Percentiles rank a stretch among this genome's conserved stretches.
phyloP scores from a whole-genome alignment of 2,329 filamentous ascomycete species.

The Colletotrichum orbiculare region DNA sequence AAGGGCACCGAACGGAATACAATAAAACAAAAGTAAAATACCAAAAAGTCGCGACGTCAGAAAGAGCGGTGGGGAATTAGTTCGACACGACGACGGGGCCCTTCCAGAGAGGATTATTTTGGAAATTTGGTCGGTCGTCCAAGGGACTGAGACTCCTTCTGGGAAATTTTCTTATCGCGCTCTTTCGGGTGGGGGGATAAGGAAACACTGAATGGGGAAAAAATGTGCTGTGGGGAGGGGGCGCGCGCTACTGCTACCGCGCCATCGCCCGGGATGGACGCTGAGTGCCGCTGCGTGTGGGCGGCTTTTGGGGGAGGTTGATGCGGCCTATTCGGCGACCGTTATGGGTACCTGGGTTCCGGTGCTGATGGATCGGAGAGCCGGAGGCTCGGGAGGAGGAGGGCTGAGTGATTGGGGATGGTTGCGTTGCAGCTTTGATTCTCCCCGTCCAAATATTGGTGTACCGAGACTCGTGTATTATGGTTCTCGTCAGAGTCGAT shows the following conservation, averaged over 20 bases:
- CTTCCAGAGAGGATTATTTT: background rate
- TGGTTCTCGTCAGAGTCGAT: background rate
- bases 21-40: background rate
- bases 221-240: background rate
- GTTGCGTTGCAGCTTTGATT: slow-evolving; percentile 7
- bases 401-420: background rate
- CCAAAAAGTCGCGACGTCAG: background rate
- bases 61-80: background rate
- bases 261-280: slow-evolving; percentile 23
- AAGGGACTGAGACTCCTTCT: background rate
- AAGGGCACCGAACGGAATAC: background rate
- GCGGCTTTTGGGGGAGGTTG: background rate
- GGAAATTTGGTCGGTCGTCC: background rate
- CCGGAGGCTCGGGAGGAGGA: too few relatives aligned
- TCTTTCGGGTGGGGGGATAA: slow-evolving; percentile 29
- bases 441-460: background rate
- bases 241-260: background rate
- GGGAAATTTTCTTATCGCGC: slow-evolving; percentile 23
- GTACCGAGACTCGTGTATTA: background rate
- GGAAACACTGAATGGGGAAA: slow-evolving; percentile 17
- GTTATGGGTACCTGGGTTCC: slow-evolving; percentile 21
- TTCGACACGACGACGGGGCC: background rate
- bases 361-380: background rate
- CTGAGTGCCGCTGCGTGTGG: background rate
- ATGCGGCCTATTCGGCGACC: slow-evolving; percentile 30